Base-by-base conservation (phyloP, 345 rosid species). In the Moringa oleifera region DNA sequence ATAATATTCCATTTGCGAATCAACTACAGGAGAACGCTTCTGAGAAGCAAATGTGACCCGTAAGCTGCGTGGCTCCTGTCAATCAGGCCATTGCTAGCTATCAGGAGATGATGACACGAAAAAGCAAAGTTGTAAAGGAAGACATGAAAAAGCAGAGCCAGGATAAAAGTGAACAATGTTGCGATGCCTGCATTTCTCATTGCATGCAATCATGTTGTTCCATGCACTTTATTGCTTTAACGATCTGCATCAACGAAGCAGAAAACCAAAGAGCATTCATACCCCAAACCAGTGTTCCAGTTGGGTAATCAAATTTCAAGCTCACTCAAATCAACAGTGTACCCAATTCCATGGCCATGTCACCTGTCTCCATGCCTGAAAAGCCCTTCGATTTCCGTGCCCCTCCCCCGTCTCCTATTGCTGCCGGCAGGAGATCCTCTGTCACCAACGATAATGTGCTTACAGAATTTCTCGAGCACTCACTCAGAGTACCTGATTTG, bases 351-450 rank as follows among this genome's bases (percentile, higher is more conserved):
- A 80, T 71, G 83, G 73, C 77, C 23, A 54, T 65, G 20, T 81
- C 84, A 24, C 83, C 80, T 11, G 69, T 76, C 51, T 74, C 74
- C 63, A 72, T 82, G 81, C 75, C 80, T 1, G 84, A 76, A 63
- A 74, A 74, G 59, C 83, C 82, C 65, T 64, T 83, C 28, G 93
- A 87, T 63, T 93, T 86, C 65, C 82, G 94, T 12, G 94, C 97
- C 24, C 98, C 96, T 53, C 96, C 97, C 12, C 94, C 98, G 4
- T 89, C 98, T 20, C 95, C 96, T 0, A 75, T 80, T 16, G 85
- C 88, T 45, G 63, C 76, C 22, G 88, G 97, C 65, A 81, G 98
- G 18, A 71, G 87, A 23, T 92, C 95, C n/a, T 84, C 76, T 52
- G 85, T 91, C 45, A 73, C 89, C 50, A 89, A 93, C 31, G 97